Base-by-base conservation (phyloP, 345 rosid species). In the Gossypium longicalyx region DNA sequence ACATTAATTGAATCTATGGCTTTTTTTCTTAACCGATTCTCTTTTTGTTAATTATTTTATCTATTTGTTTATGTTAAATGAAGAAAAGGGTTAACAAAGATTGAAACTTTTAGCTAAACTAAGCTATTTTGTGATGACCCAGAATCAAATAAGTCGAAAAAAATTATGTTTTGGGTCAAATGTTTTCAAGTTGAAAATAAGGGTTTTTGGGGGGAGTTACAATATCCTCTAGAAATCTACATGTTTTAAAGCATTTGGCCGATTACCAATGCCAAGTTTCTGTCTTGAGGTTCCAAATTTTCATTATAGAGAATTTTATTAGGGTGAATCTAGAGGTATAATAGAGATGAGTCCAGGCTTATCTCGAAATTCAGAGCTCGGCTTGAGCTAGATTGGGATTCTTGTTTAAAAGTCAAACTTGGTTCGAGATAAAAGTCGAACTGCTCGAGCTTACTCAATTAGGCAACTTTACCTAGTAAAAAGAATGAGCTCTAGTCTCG, bases 11-110 rank as follows among this genome's bases (percentile, higher is more conserved):
- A n/a, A 7, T 65, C 43, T 65, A 4, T 17, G 43, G 51, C 2
- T 41, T 65, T 65, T 22, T 22, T 66, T 49, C 45, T 45, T 44
- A 43, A 23, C 53, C 60, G 17, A 2, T 74, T 44, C 51, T 12
- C 22, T 47, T 71, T 49, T 64, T 58, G 25, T 65, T 49, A 8
- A 51, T 16, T 8, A 3, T 67, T 49, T 67, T 3, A 25, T 17
- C 58, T 68, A 25, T 25, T 27, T 49, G 0, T 69, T 52, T 51
- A 27, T 1, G 43, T 51, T 69, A 27, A 49, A 51, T 69, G 34
- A 9, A 69, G 58, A 17, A 51, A 69, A 69, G 45, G 59, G 72
- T 69, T 3, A 51, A 16, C 20, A 15, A 68, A 49, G 72, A 68
- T 68, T 49, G 44, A 25, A 49, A 15, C 20, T 49, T 68, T 13